Evolutionary conservation across 306 rosid species (phyloP).

Genomic region (Begonia peltatifolia): DNA sequence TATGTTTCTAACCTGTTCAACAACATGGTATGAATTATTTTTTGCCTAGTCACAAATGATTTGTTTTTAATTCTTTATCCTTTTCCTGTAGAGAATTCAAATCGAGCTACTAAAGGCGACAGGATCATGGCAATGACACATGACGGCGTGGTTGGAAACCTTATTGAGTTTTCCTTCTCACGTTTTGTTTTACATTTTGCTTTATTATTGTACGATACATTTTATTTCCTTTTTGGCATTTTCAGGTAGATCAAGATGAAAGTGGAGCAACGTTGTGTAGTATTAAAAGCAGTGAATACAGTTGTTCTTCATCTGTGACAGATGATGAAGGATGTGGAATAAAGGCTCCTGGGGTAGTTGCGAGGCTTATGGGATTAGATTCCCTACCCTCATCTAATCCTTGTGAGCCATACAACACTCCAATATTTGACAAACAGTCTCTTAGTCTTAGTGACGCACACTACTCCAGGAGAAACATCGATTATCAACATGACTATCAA

Average conservation of each 20-base stretch:
- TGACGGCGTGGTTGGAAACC: conserved; percentile 27
- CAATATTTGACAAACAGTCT: conserved; percentile 55
- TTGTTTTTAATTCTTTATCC: neutral
- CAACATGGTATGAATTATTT: conserved; percentile 4
- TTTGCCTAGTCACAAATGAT: neutral
- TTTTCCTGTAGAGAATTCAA: conserved; percentile 27
- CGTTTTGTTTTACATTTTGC: neutral
- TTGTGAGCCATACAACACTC: conserved; percentile 47
- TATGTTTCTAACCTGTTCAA: neutral
- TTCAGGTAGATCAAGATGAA: conserved; percentile 58
- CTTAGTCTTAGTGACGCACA: conserved; percentile 49
- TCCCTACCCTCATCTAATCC: conserved; percentile 53
- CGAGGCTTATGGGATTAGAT: conserved; percentile 92
- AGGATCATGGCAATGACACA: conserved; percentile 33
- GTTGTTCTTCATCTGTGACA: conserved; percentile 84
- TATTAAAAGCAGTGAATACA: conserved; percentile 57
- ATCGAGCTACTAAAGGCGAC: conserved; percentile 36
- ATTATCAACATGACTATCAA: conserved; percentile 36
- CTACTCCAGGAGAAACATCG: conserved; percentile 31
- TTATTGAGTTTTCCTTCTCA: neutral
- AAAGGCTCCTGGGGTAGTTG: conserved; percentile 71
- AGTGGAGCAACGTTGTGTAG: conserved; percentile 23
- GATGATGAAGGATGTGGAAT: conserved; percentile 64
- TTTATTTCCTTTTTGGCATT: conserved; percentile 2
- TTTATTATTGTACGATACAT: neutral